Base-by-base conservation (phyloP, 129 eudicot genomes). In the Cynara cardunculus region DNA sequence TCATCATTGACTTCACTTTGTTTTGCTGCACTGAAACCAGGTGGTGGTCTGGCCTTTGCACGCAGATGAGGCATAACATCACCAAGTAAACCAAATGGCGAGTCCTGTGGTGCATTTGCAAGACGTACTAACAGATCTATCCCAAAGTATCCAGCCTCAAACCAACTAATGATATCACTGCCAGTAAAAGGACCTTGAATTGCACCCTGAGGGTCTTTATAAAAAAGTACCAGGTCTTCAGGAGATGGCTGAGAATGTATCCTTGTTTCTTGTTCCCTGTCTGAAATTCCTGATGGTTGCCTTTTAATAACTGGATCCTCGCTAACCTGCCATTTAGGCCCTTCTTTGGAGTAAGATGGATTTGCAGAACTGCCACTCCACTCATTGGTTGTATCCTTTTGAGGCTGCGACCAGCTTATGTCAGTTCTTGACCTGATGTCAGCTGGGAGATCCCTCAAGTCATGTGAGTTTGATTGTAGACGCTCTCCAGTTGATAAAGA, bases 21-120 rank as follows among this genome's bases (percentile, higher is more conserved):
- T 81, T 92, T 92, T 24, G 95, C 75, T 37, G 93, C 86, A 59
- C 70, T 80, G 69, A 96, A 96, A 56, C 99, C 99, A 71, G 99
- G 99, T 59, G 99, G 99, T 10, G 99, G 92, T 35, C 94, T 85
- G 73, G 88, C 93, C 75, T 96, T 96, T 11, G 97, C 94, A 39
- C 93, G 93, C 71, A 96, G 86, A 59, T 96, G 99, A 35, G 99
- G 99, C 99, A 96, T 96, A 62, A 92, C 99, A 84, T 96, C 99
- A 74, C 99, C 99, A 73, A 96, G 97, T 67, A 76, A 72, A 26
- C 76, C 73, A 82, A 91, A 96, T 24, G 97, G 94, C 2, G 87
- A 81, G 26, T 92, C 93, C 9, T 72, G 83, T 71, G 99, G 97
- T 39, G 97, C 93, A 85, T 83, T 89, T 49, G 91, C 95, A 25